A percentile compares a stretch with the other conserved stretches of the same genome.
phyloP scores from a whole-genome alignment of 2,329 filamentous ascomycete genomes.

The Lomentospora prolificans region DNA sequence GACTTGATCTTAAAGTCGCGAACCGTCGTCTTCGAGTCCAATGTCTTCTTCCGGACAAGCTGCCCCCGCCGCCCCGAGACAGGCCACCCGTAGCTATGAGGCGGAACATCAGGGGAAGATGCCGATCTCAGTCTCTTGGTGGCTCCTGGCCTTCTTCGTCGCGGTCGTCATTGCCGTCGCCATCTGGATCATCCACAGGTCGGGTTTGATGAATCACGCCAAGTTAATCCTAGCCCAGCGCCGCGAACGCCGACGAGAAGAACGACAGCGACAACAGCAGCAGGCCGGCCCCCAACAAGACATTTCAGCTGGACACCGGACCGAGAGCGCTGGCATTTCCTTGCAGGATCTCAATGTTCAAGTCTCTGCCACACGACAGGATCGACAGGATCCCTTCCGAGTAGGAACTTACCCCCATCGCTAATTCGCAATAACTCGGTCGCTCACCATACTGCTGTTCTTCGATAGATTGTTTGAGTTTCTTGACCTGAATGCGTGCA shows the following conservation, averaged over 20 bases:
- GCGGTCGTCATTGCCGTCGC: neutral
- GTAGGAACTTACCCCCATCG: neutral
- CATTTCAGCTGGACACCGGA: neutral
- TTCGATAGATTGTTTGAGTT: too few species aligned
- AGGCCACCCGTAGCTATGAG: neutral
- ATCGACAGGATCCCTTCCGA: neutral
- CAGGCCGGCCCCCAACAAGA: neutral
- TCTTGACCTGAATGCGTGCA: too few species aligned
- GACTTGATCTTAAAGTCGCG: too few species aligned
- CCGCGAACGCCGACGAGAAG: neutral
- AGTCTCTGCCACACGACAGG: neutral
- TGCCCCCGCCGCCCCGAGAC: neutral
- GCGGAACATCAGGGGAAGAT: neutral
- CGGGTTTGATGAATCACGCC: too few species aligned
- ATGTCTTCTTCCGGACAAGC: too few species aligned
- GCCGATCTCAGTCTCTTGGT: neutral
- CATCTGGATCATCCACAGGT: neutral
- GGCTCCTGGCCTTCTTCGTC: neutral
- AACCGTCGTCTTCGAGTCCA: too few species aligned
- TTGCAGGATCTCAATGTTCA: neutral
- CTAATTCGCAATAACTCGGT: neutral
- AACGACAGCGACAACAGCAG: neutral
- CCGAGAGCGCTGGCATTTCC: neutral
- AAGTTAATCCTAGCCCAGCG: neutral
- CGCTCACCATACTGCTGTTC: neutral